Conservation (phyloP, 2,329 filamentous ascomycete genomes). For the Scytalidium lignicola region DNA sequence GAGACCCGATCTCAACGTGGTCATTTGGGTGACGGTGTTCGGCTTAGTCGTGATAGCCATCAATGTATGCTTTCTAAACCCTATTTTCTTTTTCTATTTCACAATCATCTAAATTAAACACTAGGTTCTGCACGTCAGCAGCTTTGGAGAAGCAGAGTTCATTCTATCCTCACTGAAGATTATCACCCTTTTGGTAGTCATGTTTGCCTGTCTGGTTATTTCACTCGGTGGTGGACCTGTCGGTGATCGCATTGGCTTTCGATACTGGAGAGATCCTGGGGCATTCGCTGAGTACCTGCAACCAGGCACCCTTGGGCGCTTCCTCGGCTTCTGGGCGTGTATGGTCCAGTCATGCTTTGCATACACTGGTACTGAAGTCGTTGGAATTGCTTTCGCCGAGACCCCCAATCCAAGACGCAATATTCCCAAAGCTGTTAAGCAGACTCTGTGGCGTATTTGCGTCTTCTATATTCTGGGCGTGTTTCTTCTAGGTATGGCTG, state of each 20-base stretch:
- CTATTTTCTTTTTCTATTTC: conserved; percentile 50
- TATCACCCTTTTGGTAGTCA: conserved; percentile 52
- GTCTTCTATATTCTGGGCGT: conserved; percentile 48
- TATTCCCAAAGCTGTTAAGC: conserved; percentile 57
- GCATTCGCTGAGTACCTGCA: conserved; percentile 54
- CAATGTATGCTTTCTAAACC: too few relatives aligned
- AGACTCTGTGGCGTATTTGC: conserved; percentile 54
- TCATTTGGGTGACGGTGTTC: too few relatives aligned
- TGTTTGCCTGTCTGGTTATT: conserved; percentile 51
- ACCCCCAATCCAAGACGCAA: conserved; percentile 38
- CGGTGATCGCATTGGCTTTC: conserved; percentile 31
- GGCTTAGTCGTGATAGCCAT: neutral
- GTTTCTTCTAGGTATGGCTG: conserved; percentile 40
- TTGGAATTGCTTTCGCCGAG: conserved; percentile 41
- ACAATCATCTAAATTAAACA: conserved; percentile 52
- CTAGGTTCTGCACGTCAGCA: too few relatives aligned
- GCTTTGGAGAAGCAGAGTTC: conserved; percentile 57
- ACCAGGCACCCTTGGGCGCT: conserved; percentile 43
- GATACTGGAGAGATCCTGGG: conserved; percentile 44
- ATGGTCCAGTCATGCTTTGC: conserved; percentile 46
- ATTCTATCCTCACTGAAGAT: conserved; percentile 57
- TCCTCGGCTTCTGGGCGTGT: conserved; percentile 49
- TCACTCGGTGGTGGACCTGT: conserved; percentile 51
- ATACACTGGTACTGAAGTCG: conserved; percentile 55
- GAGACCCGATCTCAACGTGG: conserved; percentile 49